A percentile compares a stretch with the other conserved stretches of the same genome.
Conservation (phyloP, 2,329 filamentous ascomycete genomes). For the Aspergillus neotritici region DNA sequence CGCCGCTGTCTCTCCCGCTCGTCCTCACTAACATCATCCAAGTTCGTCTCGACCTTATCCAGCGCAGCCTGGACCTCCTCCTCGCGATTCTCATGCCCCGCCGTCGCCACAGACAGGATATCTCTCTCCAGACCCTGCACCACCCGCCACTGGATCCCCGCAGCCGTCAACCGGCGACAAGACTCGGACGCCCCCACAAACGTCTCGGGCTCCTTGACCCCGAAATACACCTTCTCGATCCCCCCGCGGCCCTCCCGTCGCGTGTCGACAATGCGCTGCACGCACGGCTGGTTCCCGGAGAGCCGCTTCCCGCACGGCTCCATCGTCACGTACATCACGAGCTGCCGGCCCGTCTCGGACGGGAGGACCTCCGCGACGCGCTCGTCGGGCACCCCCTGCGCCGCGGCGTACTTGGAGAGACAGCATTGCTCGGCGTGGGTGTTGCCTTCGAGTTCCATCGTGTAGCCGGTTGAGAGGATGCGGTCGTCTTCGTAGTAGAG, state of each 20-base stretch:
- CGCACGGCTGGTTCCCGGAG: slow-evolving; percentile 51
- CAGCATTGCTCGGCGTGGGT: slow-evolving; percentile 96
- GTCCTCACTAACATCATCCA: slow-evolving; percentile 36
- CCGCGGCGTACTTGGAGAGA: slow-evolving; percentile 59
- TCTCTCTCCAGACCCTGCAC: slow-evolving; percentile 71
- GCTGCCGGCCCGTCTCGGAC: slow-evolving; percentile 36
- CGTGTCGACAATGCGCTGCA: slow-evolving; percentile 65
- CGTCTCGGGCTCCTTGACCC: slow-evolving; percentile 80
- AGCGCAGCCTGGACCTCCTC: slow-evolving; percentile 25
- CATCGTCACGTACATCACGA: slow-evolving; percentile 83
- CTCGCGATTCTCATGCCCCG: slow-evolving; percentile 59
- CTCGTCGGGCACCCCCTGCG: slow-evolving; percentile 32
- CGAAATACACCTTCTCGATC: slow-evolving; percentile 76
- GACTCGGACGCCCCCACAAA: slow-evolving; percentile 83
- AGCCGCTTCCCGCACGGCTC: slow-evolving; percentile 49
- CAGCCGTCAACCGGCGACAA: slow-evolving; percentile 61
- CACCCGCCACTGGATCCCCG: slow-evolving; percentile 68
- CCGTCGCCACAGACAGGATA: slow-evolving; percentile 75
- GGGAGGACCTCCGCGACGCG: slow-evolving; percentile 38
- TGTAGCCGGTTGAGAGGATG: slow-evolving; percentile 78
- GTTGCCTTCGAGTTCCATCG: slow-evolving; percentile 83
- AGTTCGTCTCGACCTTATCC: slow-evolving; percentile 27
- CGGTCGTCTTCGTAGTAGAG: slow-evolving; percentile 33
- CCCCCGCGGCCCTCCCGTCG: slow-evolving; percentile 46
- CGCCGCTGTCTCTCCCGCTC: slow-evolving; percentile 35